A percentile compares a stretch with the other conserved stretches of the same genome.
These are phyloP conservation scores for Eucalyptus globulus DNA, from an alignment of 345 rosid genomes.

Conservation along the genomic window DNA sequence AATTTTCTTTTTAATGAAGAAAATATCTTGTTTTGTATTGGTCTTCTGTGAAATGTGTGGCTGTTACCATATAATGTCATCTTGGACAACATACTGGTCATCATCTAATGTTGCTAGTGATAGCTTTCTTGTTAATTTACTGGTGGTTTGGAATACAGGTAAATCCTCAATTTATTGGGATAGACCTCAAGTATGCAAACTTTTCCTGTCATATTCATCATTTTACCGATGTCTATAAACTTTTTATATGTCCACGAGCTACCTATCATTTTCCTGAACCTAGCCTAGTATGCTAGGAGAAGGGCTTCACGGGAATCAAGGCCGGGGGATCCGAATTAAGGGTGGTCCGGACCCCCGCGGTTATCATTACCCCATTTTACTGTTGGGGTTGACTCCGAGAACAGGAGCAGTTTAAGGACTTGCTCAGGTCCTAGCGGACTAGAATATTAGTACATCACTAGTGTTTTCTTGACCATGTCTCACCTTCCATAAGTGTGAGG, in stretches of 20 bases:
- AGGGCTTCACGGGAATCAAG: no score
- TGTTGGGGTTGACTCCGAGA: no score
- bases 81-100: neutral
- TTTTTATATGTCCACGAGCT: neutral
- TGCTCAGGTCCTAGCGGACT: no score
- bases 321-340: no score
- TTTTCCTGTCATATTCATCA: neutral
- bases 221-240: neutral
- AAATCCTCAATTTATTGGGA: conserved; percentile 73
- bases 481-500: neutral
- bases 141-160: conserved; percentile 96
- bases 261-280: no score
- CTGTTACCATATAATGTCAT: neutral
- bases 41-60: neutral
- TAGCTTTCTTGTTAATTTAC: conserved; percentile 2
- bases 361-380: no score
- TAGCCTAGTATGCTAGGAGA: no score
- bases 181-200: conserved; percentile 83
- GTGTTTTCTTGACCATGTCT: neutral
- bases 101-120: neutral
- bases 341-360: no score
- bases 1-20: fast-evolving
- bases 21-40: neutral
- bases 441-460: neutral
- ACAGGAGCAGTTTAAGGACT: no score